These are phyloP conservation scores for Cercospora citrullina DNA, from an alignment of 2,329 filamentous ascomycete genomes.

Conservation along the genomic window DNA sequence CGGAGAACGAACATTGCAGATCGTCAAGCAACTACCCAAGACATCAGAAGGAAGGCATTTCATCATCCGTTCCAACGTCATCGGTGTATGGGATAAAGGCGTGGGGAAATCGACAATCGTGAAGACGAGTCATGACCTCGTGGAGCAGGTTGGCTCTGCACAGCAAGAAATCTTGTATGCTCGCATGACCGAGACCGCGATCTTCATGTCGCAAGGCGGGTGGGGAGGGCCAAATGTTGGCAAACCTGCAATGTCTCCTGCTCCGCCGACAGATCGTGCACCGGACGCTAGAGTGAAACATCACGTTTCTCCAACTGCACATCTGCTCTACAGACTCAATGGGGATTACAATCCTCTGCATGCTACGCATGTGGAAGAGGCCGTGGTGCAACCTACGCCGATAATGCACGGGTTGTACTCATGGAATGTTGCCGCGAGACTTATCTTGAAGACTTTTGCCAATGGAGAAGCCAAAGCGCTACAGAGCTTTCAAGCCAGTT, in stretches of 20 bases:
- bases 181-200: constrained; percentile 67
- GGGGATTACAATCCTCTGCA: constrained; percentile 94
- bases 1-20: constrained; percentile 70
- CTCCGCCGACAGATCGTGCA: neutral
- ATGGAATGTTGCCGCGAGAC: constrained; percentile 76
- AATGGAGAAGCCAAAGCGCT: constrained; percentile 74
- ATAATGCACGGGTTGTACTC: constrained; percentile 89
- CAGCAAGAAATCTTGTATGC: constrained; percentile 37
- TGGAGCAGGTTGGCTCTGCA: constrained; percentile 54
- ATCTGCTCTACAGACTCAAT: constrained; percentile 76
- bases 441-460: constrained; percentile 68
- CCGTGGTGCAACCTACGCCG: constrained; percentile 75
- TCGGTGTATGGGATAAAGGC: constrained; percentile 88
- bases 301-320: constrained; percentile 60
- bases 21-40: constrained; percentile 72
- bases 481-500: constrained; percentile 82
- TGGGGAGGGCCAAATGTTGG: constrained; percentile 83
- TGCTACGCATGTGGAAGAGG: constrained; percentile 71
- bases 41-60: constrained; percentile 70
- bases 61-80: constrained; percentile 72
- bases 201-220: constrained; percentile 73
- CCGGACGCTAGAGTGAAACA: neutral
- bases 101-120: constrained; percentile 73
- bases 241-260: neutral
- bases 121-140: constrained; percentile 72